A percentile compares a stretch with the other conserved stretches of the same genome.
Conservation (phyloP, 2,329 filamentous ascomycete species). For the Amauroascus verrucosus region DNA sequence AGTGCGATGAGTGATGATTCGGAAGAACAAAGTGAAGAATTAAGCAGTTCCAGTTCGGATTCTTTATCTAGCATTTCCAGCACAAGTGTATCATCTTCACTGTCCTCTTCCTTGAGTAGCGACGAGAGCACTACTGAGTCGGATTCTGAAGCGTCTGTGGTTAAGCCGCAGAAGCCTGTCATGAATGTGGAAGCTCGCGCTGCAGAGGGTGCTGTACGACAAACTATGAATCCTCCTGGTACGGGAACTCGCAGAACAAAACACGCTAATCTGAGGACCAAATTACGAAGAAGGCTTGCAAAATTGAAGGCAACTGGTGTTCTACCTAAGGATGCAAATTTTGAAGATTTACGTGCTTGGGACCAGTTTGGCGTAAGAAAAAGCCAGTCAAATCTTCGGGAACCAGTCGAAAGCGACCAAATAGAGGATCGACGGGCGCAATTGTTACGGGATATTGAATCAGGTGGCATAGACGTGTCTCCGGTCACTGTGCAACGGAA, state of each 20-base stretch:
- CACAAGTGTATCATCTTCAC: slow-evolving; percentile 13
- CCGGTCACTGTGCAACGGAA: background rate
- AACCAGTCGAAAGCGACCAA: slow-evolving; percentile 17
- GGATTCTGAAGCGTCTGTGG: slow-evolving; percentile 19
- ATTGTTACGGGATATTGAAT: slow-evolving; percentile 43
- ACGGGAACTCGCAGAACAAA: slow-evolving; percentile 44
- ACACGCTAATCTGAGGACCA: slow-evolving; percentile 46
- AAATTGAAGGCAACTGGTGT: slow-evolving; percentile 46
- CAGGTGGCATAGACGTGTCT: slow-evolving; percentile 44
- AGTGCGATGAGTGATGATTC: background rate
- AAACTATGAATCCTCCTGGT: slow-evolving; percentile 34
- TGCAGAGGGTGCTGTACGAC: slow-evolving; percentile 13
- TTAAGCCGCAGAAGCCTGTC: slow-evolving; percentile 23
- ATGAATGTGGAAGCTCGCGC: slow-evolving; percentile 10
- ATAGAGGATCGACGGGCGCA: slow-evolving; percentile 43
- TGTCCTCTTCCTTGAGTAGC: slow-evolving; percentile 15
- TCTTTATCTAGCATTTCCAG: slow-evolving; percentile 18
- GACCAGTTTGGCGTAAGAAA: slow-evolving; percentile 16
- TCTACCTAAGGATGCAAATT: slow-evolving; percentile 42
- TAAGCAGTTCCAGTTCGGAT: slow-evolving; percentile 18
- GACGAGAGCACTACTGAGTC: slow-evolving; percentile 23
- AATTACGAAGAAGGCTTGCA: slow-evolving; percentile 40
- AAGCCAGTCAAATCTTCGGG: background rate
- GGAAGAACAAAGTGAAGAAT: slow-evolving; percentile 14
- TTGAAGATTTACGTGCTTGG: slow-evolving; percentile 39